A percentile compares a stretch with the other conserved stretches of the same genome.
These are phyloP conservation scores for Leersia perrieri DNA, from an alignment of 176 grass and related monocot genomes.

Conservation along the genomic window DNA sequence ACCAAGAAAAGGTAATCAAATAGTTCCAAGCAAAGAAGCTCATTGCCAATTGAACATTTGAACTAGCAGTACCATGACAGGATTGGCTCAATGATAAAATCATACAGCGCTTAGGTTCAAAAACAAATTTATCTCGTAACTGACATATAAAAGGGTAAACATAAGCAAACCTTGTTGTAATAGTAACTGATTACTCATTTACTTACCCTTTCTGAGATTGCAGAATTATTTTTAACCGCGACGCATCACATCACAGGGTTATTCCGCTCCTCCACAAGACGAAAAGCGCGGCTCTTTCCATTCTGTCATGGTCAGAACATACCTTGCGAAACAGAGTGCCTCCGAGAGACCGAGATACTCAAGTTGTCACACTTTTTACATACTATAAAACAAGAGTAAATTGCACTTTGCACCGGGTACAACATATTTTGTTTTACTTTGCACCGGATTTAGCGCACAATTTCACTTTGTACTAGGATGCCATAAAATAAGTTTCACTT, in stretches of 20 bases:
- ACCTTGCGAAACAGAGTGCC: conserved; percentile 1
- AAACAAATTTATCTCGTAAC: neutral
- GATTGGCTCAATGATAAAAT: too few species aligned
- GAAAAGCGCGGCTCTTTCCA: neutral
- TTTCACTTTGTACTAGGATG: too few species aligned
- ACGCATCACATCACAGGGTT: neutral
- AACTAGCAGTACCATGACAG: neutral
- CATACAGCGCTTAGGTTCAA: neutral
- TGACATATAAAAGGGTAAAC: too few species aligned
- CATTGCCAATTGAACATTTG: neutral
- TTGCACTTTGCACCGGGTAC: too few species aligned
- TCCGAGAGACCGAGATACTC: neutral
- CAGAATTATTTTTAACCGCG: conserved; percentile 7
- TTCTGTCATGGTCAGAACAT: neutral
- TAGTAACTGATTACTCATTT: neutral
- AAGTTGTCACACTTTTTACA: conserved; percentile 1
- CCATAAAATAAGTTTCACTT: too few species aligned
- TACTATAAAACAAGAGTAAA: too few species aligned
- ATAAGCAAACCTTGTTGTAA: neutral
- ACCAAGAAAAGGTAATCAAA: neutral
- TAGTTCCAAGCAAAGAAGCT: neutral
- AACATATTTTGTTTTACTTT: too few species aligned
- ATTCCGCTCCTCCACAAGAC: neutral
- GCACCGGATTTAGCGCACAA: too few species aligned
- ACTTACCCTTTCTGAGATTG: neutral